Base-by-base conservation (phyloP, 148 eudicot species). In the Vaccinium darrowii region DNA sequence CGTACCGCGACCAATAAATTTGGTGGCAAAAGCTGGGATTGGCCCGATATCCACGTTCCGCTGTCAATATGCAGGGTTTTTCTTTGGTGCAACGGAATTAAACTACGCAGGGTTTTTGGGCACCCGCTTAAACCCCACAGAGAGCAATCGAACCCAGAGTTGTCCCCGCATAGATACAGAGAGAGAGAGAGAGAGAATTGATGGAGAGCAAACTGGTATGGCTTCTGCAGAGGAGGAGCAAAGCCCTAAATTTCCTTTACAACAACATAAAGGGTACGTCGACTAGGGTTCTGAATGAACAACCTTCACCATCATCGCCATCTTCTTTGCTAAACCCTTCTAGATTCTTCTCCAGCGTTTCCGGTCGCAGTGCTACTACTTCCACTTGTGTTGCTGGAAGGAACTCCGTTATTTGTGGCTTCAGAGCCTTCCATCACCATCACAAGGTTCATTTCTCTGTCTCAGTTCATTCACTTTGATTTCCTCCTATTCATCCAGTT, bases 181-280 rank as follows among this genome's bases (percentile, higher is more conserved):
- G 83, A 56, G 81, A 76, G 58, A 76, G 60, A 52, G 82, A 39
- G 74, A 43, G 33, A 18, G 82, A 43, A 43, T 86, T 91, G 93
- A 81, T 84, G 43, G 90, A 84, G 84, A 88, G 86, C 86, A 91
- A 91, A 92, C 67, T 95, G 85, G 91, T 92, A 36, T 86, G 91
- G 78, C 81, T 92, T 30, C 33, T 93, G 60, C 76, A 87, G 87
- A 92, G 82, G 57, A 87, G 65, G 50, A 85, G 79, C 87, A 91
- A 90, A 86, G 36, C 87, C 62, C 16, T 93, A 2, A 83, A 85
- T 78, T 82, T 80, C 62, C 11, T 81, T 27, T 83, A 80, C 90
- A 88, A 82, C 76, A 85, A 79, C 81, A 27, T 84, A 9, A 88
- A 87, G 56, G 81, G 69, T 76, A 84, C 89, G 8, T 56, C 84